These are phyloP conservation scores for Cryptococcus sp. DNA, from an alignment of 1,284 basidiomycete genomes.

Conservation along the genomic window DNA sequence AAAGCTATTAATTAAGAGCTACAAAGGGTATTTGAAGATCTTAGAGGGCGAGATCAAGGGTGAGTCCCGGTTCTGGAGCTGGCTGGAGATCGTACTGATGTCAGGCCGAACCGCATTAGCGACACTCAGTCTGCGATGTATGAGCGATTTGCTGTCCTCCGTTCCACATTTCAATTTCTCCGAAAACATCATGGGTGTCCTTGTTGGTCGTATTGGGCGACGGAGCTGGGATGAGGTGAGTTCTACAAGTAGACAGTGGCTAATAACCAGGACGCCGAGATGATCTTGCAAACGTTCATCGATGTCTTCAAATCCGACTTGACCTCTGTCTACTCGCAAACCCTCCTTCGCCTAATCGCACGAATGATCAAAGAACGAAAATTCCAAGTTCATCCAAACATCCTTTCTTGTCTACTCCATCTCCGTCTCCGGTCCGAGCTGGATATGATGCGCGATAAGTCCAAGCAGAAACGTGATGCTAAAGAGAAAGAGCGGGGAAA, in stretches of 20 bases:
- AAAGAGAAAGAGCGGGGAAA: slow-evolving; percentile 46
- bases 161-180: slow-evolving; percentile 97
- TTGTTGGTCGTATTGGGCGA: slow-evolving; percentile 78
- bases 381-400: slow-evolving; percentile 84
- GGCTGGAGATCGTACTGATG: slow-evolving; percentile 23
- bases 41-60: slow-evolving; percentile 85
- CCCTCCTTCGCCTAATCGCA: slow-evolving; percentile 84
- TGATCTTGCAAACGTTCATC: slow-evolving; percentile 75
- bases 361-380: slow-evolving; percentile 94
- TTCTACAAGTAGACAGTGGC: slow-evolving; percentile 2
- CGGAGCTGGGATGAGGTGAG: slow-evolving; percentile 81
- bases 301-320: slow-evolving; percentile 75
- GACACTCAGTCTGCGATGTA: slow-evolving; percentile 69
- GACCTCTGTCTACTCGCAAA: slow-evolving; percentile 74
- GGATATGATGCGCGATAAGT: slow-evolving; percentile 51
- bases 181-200: slow-evolving; percentile 81
- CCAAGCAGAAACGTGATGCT: slow-evolving; percentile 50
- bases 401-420: slow-evolving; percentile 77
- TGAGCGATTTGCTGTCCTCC: slow-evolving; percentile 78
- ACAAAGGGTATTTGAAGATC: slow-evolving; percentile 80
- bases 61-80: slow-evolving; percentile 44
- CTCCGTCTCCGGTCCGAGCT: slow-evolving; percentile 87
- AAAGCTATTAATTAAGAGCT: slow-evolving; percentile 84
- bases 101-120: slow-evolving; percentile 68
- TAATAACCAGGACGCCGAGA: slow-evolving; percentile 61